These are phyloP conservation scores for Elaeis guineensis DNA, from an alignment of 176 grass and related monocot species.

Conservation along the genomic window DNA sequence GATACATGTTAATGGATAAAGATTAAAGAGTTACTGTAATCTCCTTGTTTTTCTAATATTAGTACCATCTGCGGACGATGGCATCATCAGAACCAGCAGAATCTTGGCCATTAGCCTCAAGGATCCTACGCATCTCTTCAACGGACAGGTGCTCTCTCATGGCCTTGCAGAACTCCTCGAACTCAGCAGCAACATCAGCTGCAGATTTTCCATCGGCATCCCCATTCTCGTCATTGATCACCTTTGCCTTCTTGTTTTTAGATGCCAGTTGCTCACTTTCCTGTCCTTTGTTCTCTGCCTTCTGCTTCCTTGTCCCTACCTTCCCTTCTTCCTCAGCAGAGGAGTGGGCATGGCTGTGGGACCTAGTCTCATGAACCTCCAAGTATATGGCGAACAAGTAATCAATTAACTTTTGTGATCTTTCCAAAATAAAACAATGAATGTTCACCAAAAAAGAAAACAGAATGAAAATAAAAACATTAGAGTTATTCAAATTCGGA, in stretches of 20 bases:
- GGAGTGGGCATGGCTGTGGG: conserved; percentile 28
- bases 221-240: conserved; percentile 14
- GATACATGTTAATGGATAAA: too few species aligned
- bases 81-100: conserved; percentile 53
- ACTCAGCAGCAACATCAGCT: conserved; percentile 15
- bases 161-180: conserved; percentile 51
- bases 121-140: conserved; percentile 69
- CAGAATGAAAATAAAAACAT: too few species aligned
- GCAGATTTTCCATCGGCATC: conserved; percentile 22
- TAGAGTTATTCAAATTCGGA: too few species aligned
- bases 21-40: too few species aligned
- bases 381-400: conserved; percentile 10
- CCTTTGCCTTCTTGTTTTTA: conserved; percentile 48
- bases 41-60: too few species aligned
- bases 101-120: conserved; percentile 63
- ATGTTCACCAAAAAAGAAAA: too few species aligned
- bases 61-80: conserved; percentile 53
- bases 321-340: conserved; percentile 55
- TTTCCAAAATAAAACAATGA: too few species aligned
- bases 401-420: not conserved
- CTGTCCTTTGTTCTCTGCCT: conserved; percentile 29
- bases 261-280: conserved; percentile 2
- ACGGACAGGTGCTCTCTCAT: conserved; percentile 45
- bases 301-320: conserved; percentile 14
- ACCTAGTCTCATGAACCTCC: conserved; percentile 58